Base-by-base conservation (phyloP, 1,139 yeast genomes). In the Arxiozyma slooffiae region DNA sequence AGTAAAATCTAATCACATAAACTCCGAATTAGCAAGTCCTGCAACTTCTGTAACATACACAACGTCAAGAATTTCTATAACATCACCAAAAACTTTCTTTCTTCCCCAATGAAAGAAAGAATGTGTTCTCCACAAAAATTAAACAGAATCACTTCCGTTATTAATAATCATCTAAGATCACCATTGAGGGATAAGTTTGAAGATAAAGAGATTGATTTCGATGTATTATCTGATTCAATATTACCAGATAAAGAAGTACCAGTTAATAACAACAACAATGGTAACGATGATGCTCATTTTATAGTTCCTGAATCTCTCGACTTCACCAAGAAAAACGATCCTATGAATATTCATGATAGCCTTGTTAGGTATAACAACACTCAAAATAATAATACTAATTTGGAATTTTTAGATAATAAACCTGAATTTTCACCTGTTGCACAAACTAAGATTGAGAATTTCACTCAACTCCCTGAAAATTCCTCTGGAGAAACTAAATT, bases 1-100 rank as follows among this genome's bases (percentile, higher is more conserved):
- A 20, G 30, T 37, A n/a, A 21, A 37, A 47, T 23, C 36, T n/a
- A 47, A 17, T 20, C 26, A 14, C 7, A 23, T 18, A 7, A 39
- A 22, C 18, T 38, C 22, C 18, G 26, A 40, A 20, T 39, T 50
- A 7, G 61, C 60, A 4, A 64, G 66, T 48, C 69, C 69, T n/a
- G 68, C 69, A 1, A 57, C 68, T 0, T 66, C 68, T 4, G 64
- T 63, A 7, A 56, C 66, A 2, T 66, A 66, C 43, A 66, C 66
- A 16, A 66, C 67, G 1, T 66, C 69, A 3, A 60, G 69, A 52
- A 64, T 66, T 21, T 60, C 66, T 17, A 64, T 64, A 8, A 57
- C 57, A 22, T 60, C 66, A 20, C 62, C 65, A 9, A 56, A 54
- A 49, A 44, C 37, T 46, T 48, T 7, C 18, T 44, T 16, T 41